A percentile compares a stretch with the other conserved stretches of the same genome.
These are phyloP conservation scores for Colletotrichum zoysiae DNA, from an alignment of 2,329 filamentous ascomycete species.

Conservation along the genomic window DNA sequence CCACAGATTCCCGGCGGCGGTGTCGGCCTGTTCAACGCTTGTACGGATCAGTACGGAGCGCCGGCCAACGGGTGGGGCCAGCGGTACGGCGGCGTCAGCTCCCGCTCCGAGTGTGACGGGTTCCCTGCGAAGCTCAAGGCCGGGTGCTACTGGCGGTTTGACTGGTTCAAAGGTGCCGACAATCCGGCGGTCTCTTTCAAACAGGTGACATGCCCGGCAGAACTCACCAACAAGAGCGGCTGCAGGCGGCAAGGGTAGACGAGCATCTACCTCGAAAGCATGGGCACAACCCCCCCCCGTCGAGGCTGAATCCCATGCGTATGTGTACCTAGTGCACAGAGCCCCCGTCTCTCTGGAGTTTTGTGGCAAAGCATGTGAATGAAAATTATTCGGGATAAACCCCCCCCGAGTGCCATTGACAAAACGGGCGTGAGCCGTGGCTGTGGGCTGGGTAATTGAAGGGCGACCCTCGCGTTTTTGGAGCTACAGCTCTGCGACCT, in stretches of 20 bases:
- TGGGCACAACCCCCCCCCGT: not conserved
- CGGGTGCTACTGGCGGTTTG: conserved; percentile 74
- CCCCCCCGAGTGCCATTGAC: not conserved
- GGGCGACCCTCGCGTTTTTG: conserved; percentile 11
- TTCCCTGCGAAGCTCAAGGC: conserved; percentile 67
- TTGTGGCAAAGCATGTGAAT: not conserved
- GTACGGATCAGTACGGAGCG: conserved; percentile 57
- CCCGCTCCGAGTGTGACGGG: conserved; percentile 62
- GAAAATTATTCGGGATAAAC: not conserved
- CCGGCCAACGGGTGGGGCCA: conserved; percentile 66
- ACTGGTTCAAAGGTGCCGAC: conserved; percentile 72
- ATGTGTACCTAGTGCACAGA: not conserved
- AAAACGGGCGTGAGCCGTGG: conserved; percentile 14
- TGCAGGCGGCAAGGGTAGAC: conserved; percentile 48
- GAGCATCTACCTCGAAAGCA: not conserved
- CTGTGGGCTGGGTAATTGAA: conserved; percentile 35
- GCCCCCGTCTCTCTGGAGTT: not conserved
- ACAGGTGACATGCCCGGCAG: conserved; percentile 67
- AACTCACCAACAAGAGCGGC: conserved; percentile 57
- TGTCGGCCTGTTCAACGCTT: conserved; percentile 64
- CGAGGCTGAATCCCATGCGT: not conserved
- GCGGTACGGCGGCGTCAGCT: conserved; percentile 69
- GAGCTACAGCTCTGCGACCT: not conserved
- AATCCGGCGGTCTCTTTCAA: conserved; percentile 68
- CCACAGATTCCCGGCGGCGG: conserved; percentile 63